A percentile compares a stretch with the other conserved stretches of the same genome.
phyloP scores from a whole-genome alignment of 495 filamentous ascomycete genomes.

The Penicillium cinerascens region DNA sequence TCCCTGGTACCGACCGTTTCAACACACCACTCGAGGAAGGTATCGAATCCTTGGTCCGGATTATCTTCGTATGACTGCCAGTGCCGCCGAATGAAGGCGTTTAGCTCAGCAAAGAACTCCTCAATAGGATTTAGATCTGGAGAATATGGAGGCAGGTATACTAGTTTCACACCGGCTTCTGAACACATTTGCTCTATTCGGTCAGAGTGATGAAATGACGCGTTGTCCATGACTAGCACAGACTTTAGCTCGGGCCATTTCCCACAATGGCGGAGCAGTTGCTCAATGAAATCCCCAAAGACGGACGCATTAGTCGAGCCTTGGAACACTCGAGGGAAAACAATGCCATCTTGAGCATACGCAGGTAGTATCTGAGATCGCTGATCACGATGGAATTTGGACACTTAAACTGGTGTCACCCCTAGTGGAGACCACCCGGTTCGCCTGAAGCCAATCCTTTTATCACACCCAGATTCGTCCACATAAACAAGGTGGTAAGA shows the following conservation, averaged over 20 bases:
- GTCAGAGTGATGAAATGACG: too few relatives aligned
- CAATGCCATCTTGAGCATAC: conserved; percentile 32
- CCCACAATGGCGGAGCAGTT: conserved; percentile 13
- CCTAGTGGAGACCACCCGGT: background rate
- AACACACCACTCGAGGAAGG: conserved; percentile 30
- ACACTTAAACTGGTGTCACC: background rate
- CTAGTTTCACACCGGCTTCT: too few relatives aligned
- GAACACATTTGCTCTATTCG: too few relatives aligned
- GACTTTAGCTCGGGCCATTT: background rate
- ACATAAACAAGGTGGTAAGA: background rate
- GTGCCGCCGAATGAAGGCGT: conserved; percentile 16
- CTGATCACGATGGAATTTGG: conserved; percentile 20
- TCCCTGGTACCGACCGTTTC: conserved; percentile 20
- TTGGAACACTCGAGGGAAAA: conserved; percentile 25
- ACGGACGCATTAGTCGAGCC: conserved; percentile 29
- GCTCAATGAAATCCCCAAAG: conserved; percentile 37
- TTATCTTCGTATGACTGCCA: conserved; percentile 26
- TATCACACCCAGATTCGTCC: background rate
- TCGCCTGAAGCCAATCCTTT: background rate
- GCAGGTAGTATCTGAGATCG: conserved; percentile 34
- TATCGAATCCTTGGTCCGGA: conserved; percentile 33
- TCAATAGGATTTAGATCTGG: conserved; percentile 30
- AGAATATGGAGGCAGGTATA: conserved; percentile 17
- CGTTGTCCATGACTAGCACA: too few relatives aligned
- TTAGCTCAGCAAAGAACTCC: conserved; percentile 30